These are phyloP conservation scores for Caloboletus inedulis DNA, from an alignment of 1,284 basidiomycete genomes.

Conservation along the genomic window DNA sequence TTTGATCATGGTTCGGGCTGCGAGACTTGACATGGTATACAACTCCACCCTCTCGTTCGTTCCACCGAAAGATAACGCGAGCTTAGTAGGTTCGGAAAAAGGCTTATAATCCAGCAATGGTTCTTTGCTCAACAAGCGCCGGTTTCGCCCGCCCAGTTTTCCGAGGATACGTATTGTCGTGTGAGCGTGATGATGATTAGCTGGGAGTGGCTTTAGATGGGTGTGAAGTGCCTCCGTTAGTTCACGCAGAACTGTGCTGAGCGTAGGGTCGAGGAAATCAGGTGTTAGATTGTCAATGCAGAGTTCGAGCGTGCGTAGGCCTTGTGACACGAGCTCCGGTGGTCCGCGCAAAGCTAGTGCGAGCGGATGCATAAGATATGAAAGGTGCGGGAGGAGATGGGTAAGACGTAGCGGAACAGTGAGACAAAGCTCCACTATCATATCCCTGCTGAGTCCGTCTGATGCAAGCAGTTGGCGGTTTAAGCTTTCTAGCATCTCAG, in stretches of 20 bases:
- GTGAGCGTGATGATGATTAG: constrained; percentile 89
- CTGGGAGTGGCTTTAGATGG: constrained; percentile 88
- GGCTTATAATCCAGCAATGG: constrained; percentile 72
- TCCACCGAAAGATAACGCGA: constrained; percentile 75
- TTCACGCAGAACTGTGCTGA: constrained; percentile 89
- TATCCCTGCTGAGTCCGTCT: constrained; percentile 74
- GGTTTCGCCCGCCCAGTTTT: constrained; percentile 94
- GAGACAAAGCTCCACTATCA: constrained; percentile 96
- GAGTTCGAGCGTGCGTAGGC: constrained; percentile 94
- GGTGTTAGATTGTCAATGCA: constrained; percentile 99
- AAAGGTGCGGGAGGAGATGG: constrained; percentile 92
- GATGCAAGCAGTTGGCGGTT: constrained; percentile 88
- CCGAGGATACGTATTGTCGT: constrained; percentile 96
- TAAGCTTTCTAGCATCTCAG: constrained; percentile 95
- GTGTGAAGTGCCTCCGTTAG: constrained; percentile 93
- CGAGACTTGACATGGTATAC: constrained; percentile 69
- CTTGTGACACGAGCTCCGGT: constrained; percentile 92
- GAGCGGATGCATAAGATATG: constrained; percentile 96
- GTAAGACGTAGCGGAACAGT: constrained; percentile 96
- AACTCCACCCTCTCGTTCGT: constrained; percentile 70
- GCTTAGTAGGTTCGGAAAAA: constrained; percentile 65
- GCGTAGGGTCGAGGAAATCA: constrained; percentile 96
- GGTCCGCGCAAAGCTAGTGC: constrained; percentile 88
- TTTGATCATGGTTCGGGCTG: constrained; percentile 64
- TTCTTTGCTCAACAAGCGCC: constrained; percentile 83